Conservation (phyloP, 2,329 filamentous ascomycete genomes). For the Fusarium sambucinum region DNA sequence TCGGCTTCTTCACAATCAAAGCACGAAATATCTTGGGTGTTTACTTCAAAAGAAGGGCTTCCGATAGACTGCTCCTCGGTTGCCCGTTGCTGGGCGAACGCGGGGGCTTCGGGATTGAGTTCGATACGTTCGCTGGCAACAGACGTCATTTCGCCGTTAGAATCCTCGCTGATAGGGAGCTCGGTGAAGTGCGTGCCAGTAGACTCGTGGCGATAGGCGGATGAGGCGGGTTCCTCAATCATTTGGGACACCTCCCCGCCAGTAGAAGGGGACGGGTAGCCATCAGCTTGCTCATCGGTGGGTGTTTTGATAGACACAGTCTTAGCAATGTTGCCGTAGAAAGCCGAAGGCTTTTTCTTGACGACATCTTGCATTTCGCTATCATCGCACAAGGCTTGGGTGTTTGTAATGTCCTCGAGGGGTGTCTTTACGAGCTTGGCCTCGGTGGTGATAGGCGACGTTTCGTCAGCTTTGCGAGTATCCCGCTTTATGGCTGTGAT, state of each 20-base stretch:
- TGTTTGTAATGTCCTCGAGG: not conserved
- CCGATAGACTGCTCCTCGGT: not conserved
- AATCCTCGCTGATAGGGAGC: not conserved
- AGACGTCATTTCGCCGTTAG: not conserved
- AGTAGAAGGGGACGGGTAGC: not conserved
- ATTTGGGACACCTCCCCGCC: not conserved
- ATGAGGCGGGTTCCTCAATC: not conserved
- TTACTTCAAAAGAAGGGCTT: not conserved
- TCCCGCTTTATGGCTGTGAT: not conserved
- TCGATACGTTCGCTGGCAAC: not conserved
- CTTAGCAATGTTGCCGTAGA: too few relatives aligned
- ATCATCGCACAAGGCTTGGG: not conserved
- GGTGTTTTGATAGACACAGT: not conserved
- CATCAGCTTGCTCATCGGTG: not conserved
- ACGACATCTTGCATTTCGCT: not conserved
- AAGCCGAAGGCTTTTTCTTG: not conserved
- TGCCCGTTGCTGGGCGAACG: not conserved
- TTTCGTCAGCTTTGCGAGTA: not conserved
- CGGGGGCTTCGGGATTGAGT: not conserved
- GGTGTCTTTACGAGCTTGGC: not conserved
- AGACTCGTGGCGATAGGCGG: too few relatives aligned
- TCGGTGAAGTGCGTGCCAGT: not conserved
- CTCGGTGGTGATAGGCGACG: not conserved
- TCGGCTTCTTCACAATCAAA: not conserved
- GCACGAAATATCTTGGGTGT: not conserved